These are phyloP conservation scores for Albatrellus sp. DNA, from an alignment of 1,284 basidiomycete genomes.

Conservation along the genomic window DNA sequence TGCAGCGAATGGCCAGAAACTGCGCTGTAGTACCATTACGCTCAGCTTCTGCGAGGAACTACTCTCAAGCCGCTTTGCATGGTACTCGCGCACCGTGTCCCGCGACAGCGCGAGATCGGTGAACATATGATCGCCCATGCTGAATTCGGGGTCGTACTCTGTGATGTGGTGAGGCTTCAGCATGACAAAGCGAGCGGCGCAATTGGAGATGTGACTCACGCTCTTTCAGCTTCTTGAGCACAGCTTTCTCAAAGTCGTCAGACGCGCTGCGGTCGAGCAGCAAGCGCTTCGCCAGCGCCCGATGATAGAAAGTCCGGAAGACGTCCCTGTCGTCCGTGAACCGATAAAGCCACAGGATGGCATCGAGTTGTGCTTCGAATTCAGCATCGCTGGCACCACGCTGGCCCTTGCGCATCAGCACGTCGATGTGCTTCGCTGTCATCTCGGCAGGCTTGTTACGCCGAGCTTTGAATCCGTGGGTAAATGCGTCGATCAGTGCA, in stretches of 20 bases:
- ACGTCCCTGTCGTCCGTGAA: conserved; percentile 89
- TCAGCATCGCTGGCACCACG: conserved; percentile 57
- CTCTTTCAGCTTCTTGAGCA: conserved; percentile 83
- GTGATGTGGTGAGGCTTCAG: neutral
- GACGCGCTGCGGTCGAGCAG: conserved; percentile 81
- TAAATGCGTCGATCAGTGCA: conserved; percentile 66
- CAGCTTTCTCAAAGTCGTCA: conserved; percentile 82
- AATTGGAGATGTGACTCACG: conserved; percentile 31
- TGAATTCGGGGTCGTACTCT: conserved; percentile 86
- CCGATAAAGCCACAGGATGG: conserved; percentile 74
- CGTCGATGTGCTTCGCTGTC: conserved; percentile 87
- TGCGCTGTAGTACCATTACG: conserved; percentile 64
- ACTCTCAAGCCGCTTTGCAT: conserved; percentile 15
- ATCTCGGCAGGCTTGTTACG: conserved; percentile 88
- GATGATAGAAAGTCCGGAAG: conserved; percentile 91
- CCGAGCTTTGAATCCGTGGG: conserved; percentile 70
- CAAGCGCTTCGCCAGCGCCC: conserved; percentile 80
- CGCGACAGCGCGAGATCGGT: conserved; percentile 69
- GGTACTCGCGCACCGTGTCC: conserved; percentile 54
- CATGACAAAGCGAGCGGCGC: neutral
- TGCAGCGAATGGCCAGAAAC: conserved; percentile 63
- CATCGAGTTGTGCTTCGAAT: conserved; percentile 63
- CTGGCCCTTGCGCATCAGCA: conserved; percentile 78
- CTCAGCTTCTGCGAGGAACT: conserved; percentile 28
- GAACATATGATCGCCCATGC: conserved; percentile 85